Conservation (phyloP, 768 basidiomycete genomes). For the Pleurotus pulmonarius region DNA sequence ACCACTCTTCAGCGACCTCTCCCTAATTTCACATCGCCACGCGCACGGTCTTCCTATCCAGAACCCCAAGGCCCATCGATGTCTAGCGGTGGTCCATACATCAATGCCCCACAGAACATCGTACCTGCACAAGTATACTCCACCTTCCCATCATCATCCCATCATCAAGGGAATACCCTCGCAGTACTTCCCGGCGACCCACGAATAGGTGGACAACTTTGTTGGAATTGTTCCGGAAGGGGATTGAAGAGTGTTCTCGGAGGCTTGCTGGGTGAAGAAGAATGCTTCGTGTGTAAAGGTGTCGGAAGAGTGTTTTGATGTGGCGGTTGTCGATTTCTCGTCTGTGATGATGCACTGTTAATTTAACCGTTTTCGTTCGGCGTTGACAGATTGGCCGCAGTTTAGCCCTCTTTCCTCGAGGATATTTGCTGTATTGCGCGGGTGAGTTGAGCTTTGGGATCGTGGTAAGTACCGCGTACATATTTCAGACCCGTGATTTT, state of each 20-base stretch:
- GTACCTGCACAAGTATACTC: conserved; percentile 6
- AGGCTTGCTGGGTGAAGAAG: conserved; percentile 43
- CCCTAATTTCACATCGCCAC: conserved; percentile 22
- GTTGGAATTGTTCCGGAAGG: conserved; percentile 62
- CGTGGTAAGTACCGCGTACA: too few relatives aligned
- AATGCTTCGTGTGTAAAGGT: conserved; percentile 60
- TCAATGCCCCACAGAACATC: neutral
- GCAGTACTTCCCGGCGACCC: conserved; percentile 65
- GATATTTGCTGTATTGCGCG: too few relatives aligned
- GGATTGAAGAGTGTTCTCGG: conserved; percentile 46
- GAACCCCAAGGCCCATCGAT: conserved; percentile 11
- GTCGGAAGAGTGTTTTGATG: conserved; percentile 51
- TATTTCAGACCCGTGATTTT: too few relatives aligned
- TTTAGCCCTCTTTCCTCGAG: too few relatives aligned
- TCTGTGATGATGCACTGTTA: neutral
- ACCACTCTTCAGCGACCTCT: conserved; percentile 35
- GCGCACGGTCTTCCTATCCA: conserved; percentile 10
- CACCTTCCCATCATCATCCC: conserved; percentile 3
- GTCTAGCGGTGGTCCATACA: neutral
- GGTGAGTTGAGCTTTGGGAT: too few relatives aligned
- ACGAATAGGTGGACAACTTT: conserved; percentile 61
- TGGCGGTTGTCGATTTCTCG: neutral
- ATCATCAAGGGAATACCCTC: conserved; percentile 33
- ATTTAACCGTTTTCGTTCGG: neutral
- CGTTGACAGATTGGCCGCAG: too few relatives aligned